These are phyloP conservation scores for Exobasidium cylindrosporum DNA, from an alignment of 1,284 basidiomycete species.

Conservation along the genomic window DNA sequence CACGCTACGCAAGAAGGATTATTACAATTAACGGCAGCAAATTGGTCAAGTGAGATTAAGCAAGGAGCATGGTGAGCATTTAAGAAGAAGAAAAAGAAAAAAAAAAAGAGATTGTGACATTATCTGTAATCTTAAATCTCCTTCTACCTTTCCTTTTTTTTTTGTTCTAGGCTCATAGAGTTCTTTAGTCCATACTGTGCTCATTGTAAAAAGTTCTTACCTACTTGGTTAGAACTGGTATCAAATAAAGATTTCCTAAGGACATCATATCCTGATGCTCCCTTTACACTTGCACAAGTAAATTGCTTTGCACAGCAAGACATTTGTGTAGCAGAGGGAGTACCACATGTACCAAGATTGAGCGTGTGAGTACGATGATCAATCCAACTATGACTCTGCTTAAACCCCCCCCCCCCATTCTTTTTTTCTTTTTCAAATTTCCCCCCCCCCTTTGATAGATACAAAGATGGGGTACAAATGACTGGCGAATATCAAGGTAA, in stretches of 20 bases:
- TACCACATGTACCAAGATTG: conserved; percentile 34
- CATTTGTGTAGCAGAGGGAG: conserved; percentile 41
- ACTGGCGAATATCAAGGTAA: conserved; percentile 30
- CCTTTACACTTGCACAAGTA: conserved; percentile 49
- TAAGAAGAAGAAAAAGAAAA: no score
- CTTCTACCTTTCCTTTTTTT: no score
- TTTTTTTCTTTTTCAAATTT: not conserved
- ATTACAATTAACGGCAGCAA: conserved; percentile 31
- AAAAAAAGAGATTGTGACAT: no score
- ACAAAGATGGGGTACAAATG: conserved; percentile 40
- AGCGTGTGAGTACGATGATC: conserved; percentile 21
- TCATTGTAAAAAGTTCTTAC: conserved; percentile 74
- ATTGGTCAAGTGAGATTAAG: conserved; percentile 37
- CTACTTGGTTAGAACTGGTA: conserved; percentile 75
- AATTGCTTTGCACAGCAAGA: conserved; percentile 41
- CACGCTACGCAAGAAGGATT: conserved; percentile 7
- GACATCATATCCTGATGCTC: conserved; percentile 55
- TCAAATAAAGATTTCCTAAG: conserved; percentile 62
- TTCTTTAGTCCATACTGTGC: conserved; percentile 66
- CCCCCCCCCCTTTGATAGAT: conserved; percentile 15
- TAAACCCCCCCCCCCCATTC: conserved; percentile 3
- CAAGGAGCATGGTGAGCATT: conserved; percentile 34
- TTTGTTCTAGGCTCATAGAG: conserved; percentile 31
- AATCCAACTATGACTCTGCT: not conserved
- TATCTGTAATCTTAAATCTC: no score